Evolutionary conservation across 306 rosid genomes (phyloP), one percentile per base, ranked within the genome.

Genomic region (Prosopis cineraria): DNA sequence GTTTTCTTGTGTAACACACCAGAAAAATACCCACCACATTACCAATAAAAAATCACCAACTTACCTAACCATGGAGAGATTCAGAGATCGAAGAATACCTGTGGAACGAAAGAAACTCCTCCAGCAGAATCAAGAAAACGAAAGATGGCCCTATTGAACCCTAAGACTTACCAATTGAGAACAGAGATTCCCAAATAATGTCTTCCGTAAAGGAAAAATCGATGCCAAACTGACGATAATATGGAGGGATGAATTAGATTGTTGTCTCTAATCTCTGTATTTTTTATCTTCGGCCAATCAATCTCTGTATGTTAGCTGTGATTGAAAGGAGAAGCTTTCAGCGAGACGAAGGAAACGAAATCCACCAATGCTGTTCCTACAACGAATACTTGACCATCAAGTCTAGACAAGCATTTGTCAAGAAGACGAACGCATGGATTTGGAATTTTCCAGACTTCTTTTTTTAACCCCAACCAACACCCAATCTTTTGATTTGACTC

Each of bases 61-160:
- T 41, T 41, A n/a, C 69, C 30, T 13, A 73, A 25, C 39, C 22
- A 31, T 40, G 25, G 31, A 40, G 19, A 30, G 7, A 24, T 17
- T 17, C 30, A 40, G 34, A 33, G 69, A 40, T 73, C 69, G n/a
- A 58, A 58, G 58, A 74, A 40, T 74, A 74, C 78, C 78, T 74
- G 12, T 17, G 53, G 44, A 41, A 58, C 31, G 5, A n/a, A 48
- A 25, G 11, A 45, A 9, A 31, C 11, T 31, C 41, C 6, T 16
- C 43, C 68, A 19, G 43, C 10, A 3, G 17, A 70, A 29, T 8
- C 43, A 36, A 65, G 2, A 39, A 39, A 31, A 30, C 20, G 5
- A 60, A 60, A 29, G 39, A 29, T 30, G 67, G 22, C 5, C 34
- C 39, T 14, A 60, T 30, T 14, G 37, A 60, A 30, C 67, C 12